Conservation (phyloP, 2,329 filamentous ascomycete genomes). For the Hypoxylon sp. region DNA sequence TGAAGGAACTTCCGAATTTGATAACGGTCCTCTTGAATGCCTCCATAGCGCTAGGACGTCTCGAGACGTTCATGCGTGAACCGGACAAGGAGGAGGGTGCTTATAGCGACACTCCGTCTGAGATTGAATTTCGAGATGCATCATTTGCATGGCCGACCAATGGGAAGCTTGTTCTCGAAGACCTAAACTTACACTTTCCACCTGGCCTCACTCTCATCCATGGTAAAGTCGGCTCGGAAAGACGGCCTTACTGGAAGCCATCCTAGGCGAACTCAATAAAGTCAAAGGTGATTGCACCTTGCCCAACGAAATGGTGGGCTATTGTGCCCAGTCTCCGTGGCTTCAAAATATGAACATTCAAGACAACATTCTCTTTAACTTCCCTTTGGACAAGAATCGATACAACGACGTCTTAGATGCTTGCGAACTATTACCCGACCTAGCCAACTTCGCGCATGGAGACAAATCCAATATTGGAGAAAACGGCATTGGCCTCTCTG, state of each 20-base stretch:
- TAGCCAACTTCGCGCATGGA: conserved; percentile 69
- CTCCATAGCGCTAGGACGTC: conserved; percentile 83
- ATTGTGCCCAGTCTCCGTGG: conserved; percentile 75
- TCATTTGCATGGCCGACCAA: conserved; percentile 86
- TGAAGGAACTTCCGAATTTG: conserved; percentile 81
- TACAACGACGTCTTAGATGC: conserved; percentile 74
- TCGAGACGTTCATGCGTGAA: conserved; percentile 89
- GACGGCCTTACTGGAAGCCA: conserved; percentile 71
- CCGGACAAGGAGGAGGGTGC: conserved; percentile 77
- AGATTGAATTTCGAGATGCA: conserved; percentile 72
- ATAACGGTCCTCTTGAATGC: conserved; percentile 85
- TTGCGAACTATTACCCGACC: conserved; percentile 70
- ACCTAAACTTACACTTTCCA: conserved; percentile 63
- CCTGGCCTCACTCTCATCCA: conserved; percentile 69
- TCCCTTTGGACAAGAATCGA: conserved; percentile 65
- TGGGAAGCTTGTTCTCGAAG: conserved; percentile 64
- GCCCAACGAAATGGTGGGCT: conserved; percentile 66
- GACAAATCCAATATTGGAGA: conserved; percentile 73
- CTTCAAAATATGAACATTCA: conserved; percentile 75
- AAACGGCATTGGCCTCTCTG: conserved; percentile 73
- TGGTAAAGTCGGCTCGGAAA: conserved; percentile 73
- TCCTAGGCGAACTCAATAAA: conserved; percentile 77
- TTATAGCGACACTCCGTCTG: conserved; percentile 55
- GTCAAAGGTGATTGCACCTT: conserved; percentile 64
- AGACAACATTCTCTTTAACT: conserved; percentile 76